These are phyloP conservation scores for Trifolium pratense DNA, from an alignment of 306 rosid species.

Conservation along the genomic window DNA sequence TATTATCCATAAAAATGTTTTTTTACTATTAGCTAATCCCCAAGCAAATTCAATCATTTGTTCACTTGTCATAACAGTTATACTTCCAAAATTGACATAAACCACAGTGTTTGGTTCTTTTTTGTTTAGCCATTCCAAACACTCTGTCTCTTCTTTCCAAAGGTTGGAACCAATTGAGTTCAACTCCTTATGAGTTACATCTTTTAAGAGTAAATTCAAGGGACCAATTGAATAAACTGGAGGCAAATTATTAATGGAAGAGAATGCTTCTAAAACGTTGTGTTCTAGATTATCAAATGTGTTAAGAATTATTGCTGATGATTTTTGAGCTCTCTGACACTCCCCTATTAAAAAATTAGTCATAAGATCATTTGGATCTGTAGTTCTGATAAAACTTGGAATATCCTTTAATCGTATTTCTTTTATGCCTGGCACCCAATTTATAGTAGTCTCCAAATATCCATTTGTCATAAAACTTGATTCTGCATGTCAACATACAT, in stretches of 20 bases:
- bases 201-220: neutral
- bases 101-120: neutral
- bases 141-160: neutral
- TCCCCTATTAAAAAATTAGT: neutral
- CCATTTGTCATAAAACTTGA: conserved; percentile 53
- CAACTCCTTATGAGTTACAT: neutral
- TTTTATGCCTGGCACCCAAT: conserved; percentile 70
- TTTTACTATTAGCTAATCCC: neutral
- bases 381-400: neutral
- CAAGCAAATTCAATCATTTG: neutral
- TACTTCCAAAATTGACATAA: conserved; percentile 7
- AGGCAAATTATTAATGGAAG: neutral
- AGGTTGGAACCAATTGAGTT: neutral
- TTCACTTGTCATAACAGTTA: neutral
- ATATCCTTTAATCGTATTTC: conserved; percentile 46
- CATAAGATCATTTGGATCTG: conserved; percentile 2
- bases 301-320: neutral
- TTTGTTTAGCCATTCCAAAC: neutral
- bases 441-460: conserved; percentile 55
- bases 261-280: neutral
- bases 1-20: conserved; percentile 2
- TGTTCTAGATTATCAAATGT: conserved; percentile 1
- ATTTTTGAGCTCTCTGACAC: neutral
- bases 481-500: conserved; percentile 44
- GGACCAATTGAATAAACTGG: conserved; percentile 4